These are phyloP conservation scores for Solanum hybrid DNA, from an alignment of 305 asterid species.

Conservation along the genomic window DNA sequence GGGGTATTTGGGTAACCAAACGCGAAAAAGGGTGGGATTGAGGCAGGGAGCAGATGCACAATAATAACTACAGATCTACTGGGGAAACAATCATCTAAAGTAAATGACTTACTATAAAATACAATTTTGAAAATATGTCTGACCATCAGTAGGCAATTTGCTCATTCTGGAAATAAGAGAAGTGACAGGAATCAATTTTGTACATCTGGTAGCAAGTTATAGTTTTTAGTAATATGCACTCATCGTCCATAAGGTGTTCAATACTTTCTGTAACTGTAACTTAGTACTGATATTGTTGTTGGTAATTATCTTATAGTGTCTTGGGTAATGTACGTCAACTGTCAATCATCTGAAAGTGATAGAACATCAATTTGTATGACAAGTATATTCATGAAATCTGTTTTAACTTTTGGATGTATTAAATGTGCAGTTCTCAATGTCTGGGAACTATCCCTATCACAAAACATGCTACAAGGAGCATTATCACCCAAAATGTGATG, in stretches of 20 bases:
- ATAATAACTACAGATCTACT: neutral
- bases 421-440: slow-evolving; percentile 69
- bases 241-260: neutral
- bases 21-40: neutral
- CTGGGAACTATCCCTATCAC: slow-evolving; percentile 76
- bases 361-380: neutral
- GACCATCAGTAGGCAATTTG: neutral
- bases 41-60: neutral
- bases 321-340: neutral
- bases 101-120: neutral
- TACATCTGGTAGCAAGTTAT: neutral
- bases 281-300: neutral
- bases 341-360: neutral
- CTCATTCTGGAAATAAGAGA: neutral
- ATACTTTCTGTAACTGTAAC: neutral
- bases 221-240: neutral
- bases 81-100: neutral
- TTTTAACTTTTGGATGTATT: slow-evolving; percentile 10
- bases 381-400: neutral
- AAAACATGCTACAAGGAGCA: slow-evolving; percentile 87
- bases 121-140: neutral
- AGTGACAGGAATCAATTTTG: neutral
- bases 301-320: neutral
- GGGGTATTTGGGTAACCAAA: neutral
- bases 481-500: slow-evolving; percentile 86